Evolutionary conservation across 2,329 filamentous ascomycete species (phyloP).

Genomic region (Ceratocystiopsis sp.): DNA sequence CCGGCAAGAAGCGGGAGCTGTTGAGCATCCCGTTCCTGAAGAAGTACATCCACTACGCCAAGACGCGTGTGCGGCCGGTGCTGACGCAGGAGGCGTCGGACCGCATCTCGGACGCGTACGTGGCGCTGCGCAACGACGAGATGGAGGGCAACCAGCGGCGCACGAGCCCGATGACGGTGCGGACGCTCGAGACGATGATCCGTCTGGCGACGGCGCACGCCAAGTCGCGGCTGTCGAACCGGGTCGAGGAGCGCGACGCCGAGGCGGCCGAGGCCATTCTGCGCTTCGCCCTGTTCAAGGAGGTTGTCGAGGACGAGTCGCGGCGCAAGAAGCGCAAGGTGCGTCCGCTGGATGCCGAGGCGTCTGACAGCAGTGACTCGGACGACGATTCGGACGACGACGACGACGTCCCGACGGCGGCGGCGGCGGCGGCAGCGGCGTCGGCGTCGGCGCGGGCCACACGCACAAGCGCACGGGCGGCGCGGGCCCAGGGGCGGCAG

Average conservation of each 20-base stretch:
- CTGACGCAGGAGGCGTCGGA: conserved; percentile 84
- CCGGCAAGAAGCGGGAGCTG: conserved; percentile 66
- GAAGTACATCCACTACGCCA: conserved; percentile 98
- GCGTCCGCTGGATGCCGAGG: conserved; percentile 21
- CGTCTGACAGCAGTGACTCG: conserved; percentile 34
- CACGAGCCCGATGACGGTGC: conserved; percentile 88
- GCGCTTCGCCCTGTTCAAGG: conserved; percentile 92
- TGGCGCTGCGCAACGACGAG: conserved; percentile 85
- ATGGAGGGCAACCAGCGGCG: conserved; percentile 85
- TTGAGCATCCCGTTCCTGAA: conserved; percentile 97
- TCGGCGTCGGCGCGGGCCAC: conserved; percentile 18
- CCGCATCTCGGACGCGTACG: conserved; percentile 81
- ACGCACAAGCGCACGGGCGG: conserved; percentile 11
- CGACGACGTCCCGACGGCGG: conserved; percentile 24
- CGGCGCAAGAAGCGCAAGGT: conserved; percentile 69
- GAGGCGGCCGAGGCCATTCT: conserved; percentile 76
- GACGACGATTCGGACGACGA: conserved; percentile 43
- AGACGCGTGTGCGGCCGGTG: conserved; percentile 75
- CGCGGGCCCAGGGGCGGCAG: conserved; percentile 14
- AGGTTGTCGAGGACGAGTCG: conserved; percentile 66
- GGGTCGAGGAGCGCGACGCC: conserved; percentile 81
- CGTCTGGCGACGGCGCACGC: conserved; percentile 92
- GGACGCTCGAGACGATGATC: conserved; percentile 95
- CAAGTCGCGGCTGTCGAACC: conserved; percentile 72
- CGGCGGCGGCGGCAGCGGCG: conserved; percentile 21